phyloP scores from a whole-genome alignment of 495 filamentous ascomycete genomes.

The Lichenothelia convexa region DNA sequence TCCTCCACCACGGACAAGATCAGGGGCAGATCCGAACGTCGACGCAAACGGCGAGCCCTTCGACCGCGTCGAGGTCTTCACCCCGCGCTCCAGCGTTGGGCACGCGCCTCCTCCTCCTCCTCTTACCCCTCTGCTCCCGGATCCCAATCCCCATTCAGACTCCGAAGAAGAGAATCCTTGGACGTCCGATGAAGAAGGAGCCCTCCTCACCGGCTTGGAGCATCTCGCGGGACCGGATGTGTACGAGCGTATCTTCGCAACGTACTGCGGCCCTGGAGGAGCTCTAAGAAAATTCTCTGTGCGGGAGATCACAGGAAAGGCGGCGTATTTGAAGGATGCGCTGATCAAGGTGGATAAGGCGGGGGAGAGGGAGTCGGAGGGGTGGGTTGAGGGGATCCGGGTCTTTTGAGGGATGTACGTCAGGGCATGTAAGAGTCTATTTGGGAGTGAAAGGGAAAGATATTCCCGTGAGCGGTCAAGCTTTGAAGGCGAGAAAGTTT shows the following conservation, averaged over 20 bases:
- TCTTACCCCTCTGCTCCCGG: conserved; percentile 3
- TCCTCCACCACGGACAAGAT: not conserved
- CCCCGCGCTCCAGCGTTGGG: conserved; percentile 7
- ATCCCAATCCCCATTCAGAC: not conserved
- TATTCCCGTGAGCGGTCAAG: no score
- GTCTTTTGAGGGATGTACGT: conserved; percentile 2
- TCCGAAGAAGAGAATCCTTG: conserved; percentile 10
- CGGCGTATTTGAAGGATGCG: conserved; percentile 8
- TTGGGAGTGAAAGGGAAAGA: no score
- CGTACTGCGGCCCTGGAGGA: conserved; percentile 10
- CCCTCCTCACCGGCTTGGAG: not conserved
- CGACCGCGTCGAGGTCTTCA: conserved; percentile 15
- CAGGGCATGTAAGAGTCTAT: no score
- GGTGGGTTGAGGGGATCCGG: conserved; percentile 17
- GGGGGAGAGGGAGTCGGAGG: conserved; percentile 6
- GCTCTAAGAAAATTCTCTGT: conserved; percentile 13
- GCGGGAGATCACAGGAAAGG: conserved; percentile 15
- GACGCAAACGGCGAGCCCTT: conserved; percentile 8
- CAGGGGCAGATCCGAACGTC: conserved; percentile 4
- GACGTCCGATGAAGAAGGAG: conserved; percentile 9
- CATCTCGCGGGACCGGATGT: conserved; percentile 7
- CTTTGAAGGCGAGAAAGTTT: no score
- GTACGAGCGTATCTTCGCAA: conserved; percentile 13
- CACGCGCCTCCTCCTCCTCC: no score
- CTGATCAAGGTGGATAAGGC: conserved; percentile 4